Evolutionary conservation across 371 early-diverging fungal species (phyloP).

Genomic region (Zychaea mexicana): DNA sequence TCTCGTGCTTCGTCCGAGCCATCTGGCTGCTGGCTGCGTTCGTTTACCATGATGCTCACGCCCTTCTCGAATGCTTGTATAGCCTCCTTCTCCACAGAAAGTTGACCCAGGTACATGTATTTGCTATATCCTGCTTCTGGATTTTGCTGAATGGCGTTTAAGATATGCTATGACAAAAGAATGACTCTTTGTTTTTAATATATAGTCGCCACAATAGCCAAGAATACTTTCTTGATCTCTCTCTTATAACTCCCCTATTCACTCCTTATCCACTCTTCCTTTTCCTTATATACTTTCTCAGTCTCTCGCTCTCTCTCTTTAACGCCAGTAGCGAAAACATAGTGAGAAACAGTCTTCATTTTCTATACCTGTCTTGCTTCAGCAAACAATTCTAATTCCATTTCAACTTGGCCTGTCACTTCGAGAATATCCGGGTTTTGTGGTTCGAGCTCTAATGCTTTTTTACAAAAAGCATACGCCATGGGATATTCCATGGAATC

Average conservation of each 20-base stretch:
- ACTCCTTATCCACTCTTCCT: too few relatives aligned
- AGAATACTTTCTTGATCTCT: too few relatives aligned
- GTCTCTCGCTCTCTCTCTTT: not conserved
- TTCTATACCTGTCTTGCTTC: constrained; percentile 65
- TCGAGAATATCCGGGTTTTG: constrained; percentile 69
- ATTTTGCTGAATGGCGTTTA: constrained; percentile 65
- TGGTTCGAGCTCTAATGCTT: constrained; percentile 71
- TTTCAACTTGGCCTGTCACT: constrained; percentile 72
- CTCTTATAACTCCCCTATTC: not conserved
- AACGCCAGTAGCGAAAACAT: not conserved
- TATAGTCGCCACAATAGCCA: too few relatives aligned
- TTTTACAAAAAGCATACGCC: constrained; percentile 72
- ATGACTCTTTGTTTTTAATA: too few relatives aligned
- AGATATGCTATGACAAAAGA: constrained; percentile 60
- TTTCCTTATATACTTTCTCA: too few relatives aligned
- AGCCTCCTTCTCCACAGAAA: constrained; percentile 79
- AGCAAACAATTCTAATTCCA: constrained; percentile 72
- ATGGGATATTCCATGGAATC: constrained; percentile 75
- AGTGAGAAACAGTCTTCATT: constrained; percentile 1
- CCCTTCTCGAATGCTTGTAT: constrained; percentile 81
- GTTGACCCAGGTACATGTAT: constrained; percentile 92
- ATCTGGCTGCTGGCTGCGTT: constrained; percentile 18
- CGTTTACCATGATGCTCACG: constrained; percentile 67
- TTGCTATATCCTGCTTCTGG: constrained; percentile 76
- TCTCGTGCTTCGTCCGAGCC: constrained; percentile 46